phyloP scores from a whole-genome alignment of 2,329 filamentous ascomycete genomes.

The Chrysoporthe deuterocubensis region DNA sequence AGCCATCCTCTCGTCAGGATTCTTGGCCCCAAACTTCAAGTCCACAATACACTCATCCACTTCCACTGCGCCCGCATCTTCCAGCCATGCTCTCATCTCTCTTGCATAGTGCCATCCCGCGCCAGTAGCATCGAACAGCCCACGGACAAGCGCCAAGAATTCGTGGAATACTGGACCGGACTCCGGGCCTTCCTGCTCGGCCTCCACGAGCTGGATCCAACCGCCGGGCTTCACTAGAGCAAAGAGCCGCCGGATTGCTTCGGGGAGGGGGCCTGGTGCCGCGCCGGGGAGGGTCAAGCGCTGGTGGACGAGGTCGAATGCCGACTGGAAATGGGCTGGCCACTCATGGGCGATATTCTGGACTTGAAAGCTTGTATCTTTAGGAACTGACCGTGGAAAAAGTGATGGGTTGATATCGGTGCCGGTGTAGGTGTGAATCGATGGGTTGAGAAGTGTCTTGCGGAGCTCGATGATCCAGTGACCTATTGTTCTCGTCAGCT shows the following conservation, averaged over 20 bases:
- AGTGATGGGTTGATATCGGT: constrained; percentile 10
- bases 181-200: constrained; percentile 1
- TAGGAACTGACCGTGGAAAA: not conserved
- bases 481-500: too few species aligned
- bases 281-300: constrained; percentile 1
- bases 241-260: not conserved
- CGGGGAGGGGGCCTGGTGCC: not conserved
- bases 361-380: constrained; percentile 8
- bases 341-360: constrained; percentile 5
- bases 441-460: too few species aligned
- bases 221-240: constrained; percentile 8
- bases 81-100: too few species aligned
- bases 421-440: not conserved
- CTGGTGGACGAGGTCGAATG: constrained; percentile 5
- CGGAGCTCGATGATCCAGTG: too few species aligned
- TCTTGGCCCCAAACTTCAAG: too few species aligned
- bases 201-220: constrained; percentile 13
- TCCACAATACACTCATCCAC: too few species aligned
- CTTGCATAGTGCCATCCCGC: too few species aligned
- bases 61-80: too few species aligned
- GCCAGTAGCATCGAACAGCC: too few species aligned
- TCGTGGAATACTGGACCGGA: too few species aligned
- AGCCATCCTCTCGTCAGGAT: too few species aligned
- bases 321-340: not conserved
- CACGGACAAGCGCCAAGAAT: too few species aligned